Evolutionary conservation across 2,329 filamentous ascomycete species (phyloP).

Genomic region (Cytospora chrysosperma): DNA sequence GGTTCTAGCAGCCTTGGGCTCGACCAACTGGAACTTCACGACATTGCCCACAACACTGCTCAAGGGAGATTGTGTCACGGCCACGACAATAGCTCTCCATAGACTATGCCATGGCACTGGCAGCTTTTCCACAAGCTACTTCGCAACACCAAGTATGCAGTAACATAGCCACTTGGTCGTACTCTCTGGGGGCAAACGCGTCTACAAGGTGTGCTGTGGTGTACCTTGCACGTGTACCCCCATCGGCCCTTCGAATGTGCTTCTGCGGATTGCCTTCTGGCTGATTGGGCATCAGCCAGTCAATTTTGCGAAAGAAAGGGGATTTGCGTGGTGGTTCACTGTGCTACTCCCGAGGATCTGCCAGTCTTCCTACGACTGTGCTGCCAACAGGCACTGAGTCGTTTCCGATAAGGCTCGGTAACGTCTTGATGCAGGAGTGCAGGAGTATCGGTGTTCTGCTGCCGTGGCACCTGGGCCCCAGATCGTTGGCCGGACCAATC

Average conservation of each 20-base stretch:
- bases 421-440: too few relatives aligned
- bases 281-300: too few relatives aligned
- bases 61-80: background rate
- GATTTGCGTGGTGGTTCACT: too few relatives aligned
- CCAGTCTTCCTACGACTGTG: too few relatives aligned
- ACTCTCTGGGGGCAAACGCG: background rate
- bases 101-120: background rate
- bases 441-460: too few relatives aligned
- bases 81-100: background rate
- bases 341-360: too few relatives aligned
- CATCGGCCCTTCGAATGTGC: background rate
- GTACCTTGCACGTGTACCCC: constrained; percentile 1
- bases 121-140: constrained; percentile 2
- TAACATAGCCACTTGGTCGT: too few relatives aligned
- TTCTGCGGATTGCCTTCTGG: background rate
- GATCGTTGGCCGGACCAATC: too few relatives aligned
- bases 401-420: too few relatives aligned
- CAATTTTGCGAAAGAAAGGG: too few relatives aligned
- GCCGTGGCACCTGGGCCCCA: too few relatives aligned
- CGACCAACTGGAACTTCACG: background rate
- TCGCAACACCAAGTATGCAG: background rate
- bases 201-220: background rate
- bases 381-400: too few relatives aligned
- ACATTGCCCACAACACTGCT: background rate
- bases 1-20: background rate